Base-by-base conservation (phyloP, 192 early-diverging fungal genomes). In the Paraglomus brasilianum region DNA sequence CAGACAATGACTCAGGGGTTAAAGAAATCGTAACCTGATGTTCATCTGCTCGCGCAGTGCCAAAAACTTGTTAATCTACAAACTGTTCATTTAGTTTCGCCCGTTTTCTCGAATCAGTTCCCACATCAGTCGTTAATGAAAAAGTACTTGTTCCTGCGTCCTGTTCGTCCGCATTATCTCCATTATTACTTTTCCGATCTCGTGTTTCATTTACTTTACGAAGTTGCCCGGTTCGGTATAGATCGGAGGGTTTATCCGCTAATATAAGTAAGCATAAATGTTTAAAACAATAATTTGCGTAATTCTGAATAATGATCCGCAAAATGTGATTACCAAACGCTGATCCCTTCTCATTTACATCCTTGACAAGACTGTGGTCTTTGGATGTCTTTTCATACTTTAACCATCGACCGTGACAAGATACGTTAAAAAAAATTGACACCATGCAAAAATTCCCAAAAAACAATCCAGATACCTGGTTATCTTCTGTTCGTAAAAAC, bases 141-240 rank as follows among this genome's bases (percentile, higher is more conserved):
- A 30, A 30, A 30, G 30, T 2, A 24, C 7, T 45, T 24, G 72
- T 71, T 40, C 50, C 74, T 5, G 65, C 74, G 6, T 66, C 61
- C 19, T 78, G 53, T 5, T 67, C 71, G 0, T 77, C 74, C 40
- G 71, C 75, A 19, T 72, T 58, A 44, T 77, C 73, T 68, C 79
- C 76, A n/a, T 72, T 73, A 5, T 75, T 75, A 74, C 71, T 72
- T 56, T 73, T 74, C 60, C 76, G 63, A 44, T 75, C 74, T 49
- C 74, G 77, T 73, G 69, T 77, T 55, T 75, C 75, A 55, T 66
- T 68, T 6, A 66, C 72, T 71, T 86, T 86, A 42, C 84, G 78
- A 66, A 83, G 63, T 51, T 84, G 81, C 44, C 76, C 76, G 7
- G 73, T 85, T 13, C 72, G 56, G 52, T 77, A 73, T 41, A 77